These are phyloP conservation scores for Rhododendron mucronatum DNA, from an alignment of 148 eudicot species.

Conservation along the genomic window DNA sequence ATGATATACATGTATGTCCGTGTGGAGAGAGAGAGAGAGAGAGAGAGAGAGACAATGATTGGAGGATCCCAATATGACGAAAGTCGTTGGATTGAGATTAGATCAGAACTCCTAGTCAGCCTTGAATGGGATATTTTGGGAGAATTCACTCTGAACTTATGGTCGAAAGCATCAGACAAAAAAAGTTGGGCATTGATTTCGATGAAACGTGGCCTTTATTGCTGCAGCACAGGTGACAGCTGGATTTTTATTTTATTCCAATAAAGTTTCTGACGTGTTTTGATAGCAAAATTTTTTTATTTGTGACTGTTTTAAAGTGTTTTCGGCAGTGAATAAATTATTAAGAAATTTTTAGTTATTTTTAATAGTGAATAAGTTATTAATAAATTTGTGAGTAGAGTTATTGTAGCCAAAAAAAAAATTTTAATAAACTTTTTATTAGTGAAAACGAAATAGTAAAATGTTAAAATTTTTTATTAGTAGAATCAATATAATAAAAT, in stretches of 20 bases:
- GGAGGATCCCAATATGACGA: background rate
- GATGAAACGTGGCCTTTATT: background rate
- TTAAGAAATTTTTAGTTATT: no score
- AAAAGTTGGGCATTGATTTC: background rate
- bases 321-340: accelerated
- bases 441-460: no score
- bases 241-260: background rate
- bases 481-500: no score
- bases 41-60: background rate
- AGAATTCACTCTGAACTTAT: slow-evolving; percentile 11
- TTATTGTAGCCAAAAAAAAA: no score
- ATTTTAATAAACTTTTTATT: no score
- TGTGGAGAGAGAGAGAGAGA: background rate
- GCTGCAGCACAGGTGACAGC: background rate
- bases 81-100: background rate
- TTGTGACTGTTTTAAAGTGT: no score
- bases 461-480: no score
- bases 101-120: slow-evolving; percentile 7
- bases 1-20: background rate
- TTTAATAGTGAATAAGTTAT: no score
- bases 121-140: slow-evolving; percentile 2
- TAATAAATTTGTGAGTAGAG: no score
- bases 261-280: no score
- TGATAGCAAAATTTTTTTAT: no score
- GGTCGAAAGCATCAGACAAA: background rate